Base-by-base conservation (phyloP, 768 basidiomycete genomes). In the Rhizopogon roseolus region DNA sequence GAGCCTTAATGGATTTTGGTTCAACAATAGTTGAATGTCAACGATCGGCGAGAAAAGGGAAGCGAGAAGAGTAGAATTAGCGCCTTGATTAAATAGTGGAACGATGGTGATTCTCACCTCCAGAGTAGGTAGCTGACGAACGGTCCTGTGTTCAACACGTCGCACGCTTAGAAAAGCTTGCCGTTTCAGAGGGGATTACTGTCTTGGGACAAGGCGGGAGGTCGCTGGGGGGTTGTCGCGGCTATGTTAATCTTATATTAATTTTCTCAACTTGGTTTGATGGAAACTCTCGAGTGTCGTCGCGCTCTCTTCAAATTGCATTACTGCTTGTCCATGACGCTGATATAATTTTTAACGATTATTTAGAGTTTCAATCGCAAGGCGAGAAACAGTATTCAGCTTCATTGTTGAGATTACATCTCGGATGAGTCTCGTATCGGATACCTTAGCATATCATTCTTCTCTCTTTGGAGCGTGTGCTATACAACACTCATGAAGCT, bases 61-160 rank as follows among this genome's bases (percentile, higher is more conserved):
- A n/a, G 50, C 52, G 62, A 51, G 53, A 56, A 52, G 41, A 40
- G 41, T 22, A 22, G 29, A 39, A 54, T 60, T 49, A 38, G 53
- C 52, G 54, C 38, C 50, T 49, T 54, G 61, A 54, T 44, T 52
- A 44, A 49, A 55, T 38, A 53, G 32, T 40, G 49, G 41, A 58
- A 54, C 5, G 46, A 54, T 6, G 46, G 29, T 50, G 27, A 3
- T 40, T 44, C 52, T 37, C 29, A 54, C 52, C 41, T 29, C 22
- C 36, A 39, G 36, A 29, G 11, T 9, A 3, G 13, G 28, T 53
- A 48, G 46, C 46, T 48, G 46, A 48, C 45, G 52, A 50, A 53
- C 34, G 45, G 34, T 53, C 45, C 45, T 50, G 52, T 50, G 46
- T 34, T 48, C 46, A 48, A 48, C 40, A 41, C 50, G 50, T 51